Percentiles rank a stretch among this genome's conserved stretches.
phyloP scores from a whole-genome alignment of 2,329 filamentous ascomycete genomes.

The Colletotrichum cordylinicola region DNA sequence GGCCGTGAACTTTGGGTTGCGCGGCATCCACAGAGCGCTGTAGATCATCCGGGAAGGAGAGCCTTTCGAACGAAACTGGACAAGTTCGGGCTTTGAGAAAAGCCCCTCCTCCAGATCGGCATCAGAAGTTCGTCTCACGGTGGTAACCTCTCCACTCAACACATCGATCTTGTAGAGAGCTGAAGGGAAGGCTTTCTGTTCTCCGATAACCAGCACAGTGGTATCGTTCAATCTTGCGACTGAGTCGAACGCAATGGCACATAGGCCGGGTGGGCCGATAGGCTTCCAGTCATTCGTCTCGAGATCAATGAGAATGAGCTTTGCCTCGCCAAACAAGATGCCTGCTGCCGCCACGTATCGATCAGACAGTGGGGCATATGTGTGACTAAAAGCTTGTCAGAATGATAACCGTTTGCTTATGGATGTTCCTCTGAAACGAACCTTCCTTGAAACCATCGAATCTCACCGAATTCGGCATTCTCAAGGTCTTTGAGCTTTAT shows the following conservation, averaged over 20 bases:
- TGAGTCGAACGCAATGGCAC: constrained; percentile 38
- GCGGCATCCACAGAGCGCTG: constrained; percentile 55
- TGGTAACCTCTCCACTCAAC: constrained; percentile 21
- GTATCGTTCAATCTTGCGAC: constrained; percentile 38
- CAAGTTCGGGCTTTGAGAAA: constrained; percentile 43
- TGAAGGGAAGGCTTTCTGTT: constrained; percentile 32
- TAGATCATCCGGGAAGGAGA: constrained; percentile 38
- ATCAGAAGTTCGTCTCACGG: constrained; percentile 39
- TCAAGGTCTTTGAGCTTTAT: constrained; percentile 44
- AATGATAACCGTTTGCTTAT: rapidly evolving
- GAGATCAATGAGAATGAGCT: constrained; percentile 44
- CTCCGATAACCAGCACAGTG: constrained; percentile 43
- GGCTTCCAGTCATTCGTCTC: constrained; percentile 32
- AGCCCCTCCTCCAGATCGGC: constrained; percentile 31
- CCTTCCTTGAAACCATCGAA: constrained; percentile 36
- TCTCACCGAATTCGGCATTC: constrained; percentile 43
- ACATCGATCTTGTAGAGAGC: constrained; percentile 42
- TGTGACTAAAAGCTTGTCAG: constrained; percentile 34
- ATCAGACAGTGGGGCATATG: constrained; percentile 42
- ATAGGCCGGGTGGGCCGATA: constrained; percentile 26
- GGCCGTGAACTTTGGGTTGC: constrained; percentile 47
- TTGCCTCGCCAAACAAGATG: constrained; percentile 35
- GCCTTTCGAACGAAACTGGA: constrained; percentile 33
- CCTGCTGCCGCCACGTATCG: constrained; percentile 39
- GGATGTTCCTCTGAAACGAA: constrained; percentile 6